A percentile compares a stretch with the other conserved stretches of the same genome.
These are phyloP conservation scores for Botrytis sinoallii DNA, from an alignment of 2,329 filamentous ascomycete genomes.

Conservation along the genomic window DNA sequence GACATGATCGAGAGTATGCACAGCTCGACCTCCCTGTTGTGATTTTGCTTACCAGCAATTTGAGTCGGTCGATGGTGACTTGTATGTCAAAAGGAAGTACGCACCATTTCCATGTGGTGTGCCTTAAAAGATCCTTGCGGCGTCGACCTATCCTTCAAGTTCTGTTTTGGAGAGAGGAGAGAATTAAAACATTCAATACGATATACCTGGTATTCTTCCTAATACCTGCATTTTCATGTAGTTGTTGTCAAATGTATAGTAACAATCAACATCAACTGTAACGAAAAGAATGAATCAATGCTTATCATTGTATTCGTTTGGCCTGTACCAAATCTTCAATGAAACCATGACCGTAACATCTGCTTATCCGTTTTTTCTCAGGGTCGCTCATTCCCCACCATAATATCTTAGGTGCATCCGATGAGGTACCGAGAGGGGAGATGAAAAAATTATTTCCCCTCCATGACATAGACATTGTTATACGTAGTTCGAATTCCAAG, in stretches of 20 bases:
- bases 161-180: not conserved
- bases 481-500: not conserved
- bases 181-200: not conserved
- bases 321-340: not conserved
- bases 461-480: not conserved
- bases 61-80: not conserved
- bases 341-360: not conserved
- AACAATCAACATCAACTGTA: not conserved
- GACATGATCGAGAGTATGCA: not conserved
- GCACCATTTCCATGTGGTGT: not conserved
- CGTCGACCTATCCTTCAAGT: not conserved
- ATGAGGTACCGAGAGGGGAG: not conserved
- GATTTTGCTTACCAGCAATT: not conserved
- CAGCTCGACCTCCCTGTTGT: not conserved
- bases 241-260: not conserved
- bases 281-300: not conserved
- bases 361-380: not conserved
- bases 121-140: not conserved
- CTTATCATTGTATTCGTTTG: too few species aligned
- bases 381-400: slow-evolving; percentile 3
- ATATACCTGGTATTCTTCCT: not conserved
- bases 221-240: not conserved
- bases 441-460: slow-evolving; percentile 12
- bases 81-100: not conserved
- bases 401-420: slow-evolving; percentile 2